Evolutionary conservation across 2,329 filamentous ascomycete species (phyloP).

Genomic region (Pestalotiopsis sp.): DNA sequence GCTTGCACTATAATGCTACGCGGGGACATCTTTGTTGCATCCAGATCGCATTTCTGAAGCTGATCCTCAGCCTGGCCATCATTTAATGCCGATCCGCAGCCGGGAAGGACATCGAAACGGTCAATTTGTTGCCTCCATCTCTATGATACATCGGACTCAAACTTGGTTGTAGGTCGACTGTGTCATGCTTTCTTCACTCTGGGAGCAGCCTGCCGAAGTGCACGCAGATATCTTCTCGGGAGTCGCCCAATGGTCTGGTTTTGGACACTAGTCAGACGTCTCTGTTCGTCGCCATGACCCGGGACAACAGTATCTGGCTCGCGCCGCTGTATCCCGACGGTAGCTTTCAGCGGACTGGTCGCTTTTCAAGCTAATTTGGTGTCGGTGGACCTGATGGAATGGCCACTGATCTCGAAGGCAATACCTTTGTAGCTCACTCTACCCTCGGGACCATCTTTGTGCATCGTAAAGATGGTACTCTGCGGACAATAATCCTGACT

Average conservation of each 20-base stretch:
- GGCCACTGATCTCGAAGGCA: background rate
- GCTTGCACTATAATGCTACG: background rate
- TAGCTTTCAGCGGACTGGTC: background rate
- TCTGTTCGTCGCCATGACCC: background rate
- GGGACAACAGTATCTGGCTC: background rate
- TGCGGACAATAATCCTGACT: background rate
- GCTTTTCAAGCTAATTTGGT: background rate
- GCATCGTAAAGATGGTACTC: background rate
- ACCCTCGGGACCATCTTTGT: background rate
- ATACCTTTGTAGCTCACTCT: background rate
- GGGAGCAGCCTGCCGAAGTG: background rate
- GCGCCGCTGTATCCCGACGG: background rate
- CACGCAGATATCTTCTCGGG: background rate
- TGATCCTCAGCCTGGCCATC: background rate
- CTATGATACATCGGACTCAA: background rate
- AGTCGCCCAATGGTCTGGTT: background rate
- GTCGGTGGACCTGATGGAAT: background rate
- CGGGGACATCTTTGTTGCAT: background rate
- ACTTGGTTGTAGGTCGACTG: background rate
- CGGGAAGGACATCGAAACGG: background rate
- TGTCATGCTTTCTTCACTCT: background rate
- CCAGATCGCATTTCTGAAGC: background rate
- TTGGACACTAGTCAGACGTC: background rate
- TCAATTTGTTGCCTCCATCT: background rate
- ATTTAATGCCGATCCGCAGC: background rate